phyloP scores from a whole-genome alignment of 148 eudicot genomes.

The Beta vulgaris region DNA sequence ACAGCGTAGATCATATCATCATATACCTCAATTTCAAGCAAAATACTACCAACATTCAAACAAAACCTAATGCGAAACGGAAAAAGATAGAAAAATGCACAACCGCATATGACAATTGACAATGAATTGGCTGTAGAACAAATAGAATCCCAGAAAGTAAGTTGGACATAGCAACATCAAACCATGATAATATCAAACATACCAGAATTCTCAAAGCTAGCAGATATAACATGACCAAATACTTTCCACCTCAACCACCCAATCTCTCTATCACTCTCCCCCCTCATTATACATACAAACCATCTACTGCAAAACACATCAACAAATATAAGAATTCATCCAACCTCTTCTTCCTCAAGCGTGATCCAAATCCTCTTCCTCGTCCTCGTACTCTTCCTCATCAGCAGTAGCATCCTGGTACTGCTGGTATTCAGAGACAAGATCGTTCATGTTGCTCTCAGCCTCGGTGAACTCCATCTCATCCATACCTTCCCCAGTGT shows the following conservation, averaged over 20 bases:
- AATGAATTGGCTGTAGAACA: constrained; percentile 16
- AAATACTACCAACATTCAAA: not conserved
- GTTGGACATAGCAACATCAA: constrained; percentile 21
- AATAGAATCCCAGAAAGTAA: constrained; percentile 10
- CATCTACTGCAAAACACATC: constrained; percentile 15
- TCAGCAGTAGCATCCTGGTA: constrained; percentile 83
- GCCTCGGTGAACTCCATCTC: constrained; percentile 94
- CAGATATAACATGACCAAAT: constrained; percentile 19
- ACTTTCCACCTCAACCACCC: not conserved
- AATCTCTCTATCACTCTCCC: not conserved
- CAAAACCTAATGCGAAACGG: not conserved
- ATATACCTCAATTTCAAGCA: not conserved
- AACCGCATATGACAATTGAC: not conserved
- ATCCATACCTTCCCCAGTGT: constrained; percentile 88
- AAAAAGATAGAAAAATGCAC: not conserved
- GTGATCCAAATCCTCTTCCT: constrained; percentile 45
- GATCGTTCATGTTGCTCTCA: constrained; percentile 85
- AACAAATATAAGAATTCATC: constrained; percentile 16
- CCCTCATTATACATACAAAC: constrained; percentile 19
- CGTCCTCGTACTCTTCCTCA: constrained; percentile 70
- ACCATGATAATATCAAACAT: constrained; percentile 23
- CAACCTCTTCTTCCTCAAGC: constrained; percentile 2
- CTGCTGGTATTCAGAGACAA: constrained; percentile 81
- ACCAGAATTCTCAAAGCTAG: constrained; percentile 22
- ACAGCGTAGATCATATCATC: not conserved